Conservation (phyloP, 768 basidiomycete species). For the Floccularia luteovirens region DNA sequence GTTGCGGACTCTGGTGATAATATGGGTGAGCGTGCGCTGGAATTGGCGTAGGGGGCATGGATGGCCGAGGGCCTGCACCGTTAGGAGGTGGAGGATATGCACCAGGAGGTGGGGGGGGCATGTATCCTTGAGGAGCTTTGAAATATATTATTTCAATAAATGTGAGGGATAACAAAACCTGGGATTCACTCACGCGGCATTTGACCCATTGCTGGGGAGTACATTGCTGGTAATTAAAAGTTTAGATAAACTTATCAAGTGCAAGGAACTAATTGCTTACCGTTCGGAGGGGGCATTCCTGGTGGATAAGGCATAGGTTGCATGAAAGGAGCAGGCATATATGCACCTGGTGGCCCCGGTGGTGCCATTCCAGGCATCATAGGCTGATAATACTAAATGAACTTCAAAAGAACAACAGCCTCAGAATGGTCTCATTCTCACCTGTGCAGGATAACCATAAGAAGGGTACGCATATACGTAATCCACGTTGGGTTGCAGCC, state of each 20-base stretch:
- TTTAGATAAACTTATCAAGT: background rate
- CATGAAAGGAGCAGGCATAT: slow-evolving; percentile 78
- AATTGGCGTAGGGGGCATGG: slow-evolving; percentile 90
- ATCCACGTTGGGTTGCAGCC: slow-evolving; percentile 37
- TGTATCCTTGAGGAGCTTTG: slow-evolving; percentile 67
- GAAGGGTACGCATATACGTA: slow-evolving; percentile 74
- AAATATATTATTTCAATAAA: slow-evolving; percentile 6
- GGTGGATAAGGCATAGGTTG: slow-evolving; percentile 82
- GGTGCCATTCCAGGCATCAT: slow-evolving; percentile 86
- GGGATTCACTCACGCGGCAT: slow-evolving; percentile 67
- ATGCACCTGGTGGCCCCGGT: slow-evolving; percentile 68
- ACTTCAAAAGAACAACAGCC: slow-evolving; percentile 1
- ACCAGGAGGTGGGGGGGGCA: slow-evolving; percentile 70
- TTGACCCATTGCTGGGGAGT: slow-evolving; percentile 76
- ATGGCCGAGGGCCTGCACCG: slow-evolving; percentile 71
- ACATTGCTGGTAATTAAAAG: slow-evolving; percentile 50
- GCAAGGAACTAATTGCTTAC: slow-evolving; percentile 25
- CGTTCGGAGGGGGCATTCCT: slow-evolving; percentile 72
- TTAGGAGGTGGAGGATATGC: slow-evolving; percentile 75
- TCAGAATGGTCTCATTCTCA: slow-evolving; percentile 21
- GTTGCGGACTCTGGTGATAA: slow-evolving; percentile 85
- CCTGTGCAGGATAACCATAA: slow-evolving; percentile 73
- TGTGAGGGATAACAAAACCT: background rate
- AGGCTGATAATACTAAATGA: slow-evolving; percentile 39
- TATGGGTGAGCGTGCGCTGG: slow-evolving; percentile 82